Evolutionary conservation across 1,284 basidiomycete genomes (phyloP).

Genomic region (Tilletia setariae): DNA sequence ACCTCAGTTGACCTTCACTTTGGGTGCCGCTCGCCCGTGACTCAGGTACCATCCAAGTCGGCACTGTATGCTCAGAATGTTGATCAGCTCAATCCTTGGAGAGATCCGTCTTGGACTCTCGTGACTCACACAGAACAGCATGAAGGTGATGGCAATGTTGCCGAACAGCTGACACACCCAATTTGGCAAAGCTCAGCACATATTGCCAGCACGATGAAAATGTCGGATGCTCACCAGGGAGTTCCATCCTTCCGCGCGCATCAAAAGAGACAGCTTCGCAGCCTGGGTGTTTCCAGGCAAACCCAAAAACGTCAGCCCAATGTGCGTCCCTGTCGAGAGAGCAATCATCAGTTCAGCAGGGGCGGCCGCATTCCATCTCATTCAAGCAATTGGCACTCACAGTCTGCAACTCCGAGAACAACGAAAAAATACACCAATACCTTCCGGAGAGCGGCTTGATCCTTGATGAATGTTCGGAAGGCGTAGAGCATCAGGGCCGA

Average conservation of each 20-base stretch:
- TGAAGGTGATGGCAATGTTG: constrained; percentile 44
- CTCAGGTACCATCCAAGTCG: constrained; percentile 9
- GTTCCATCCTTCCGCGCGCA: constrained; percentile 32
- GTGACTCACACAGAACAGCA: constrained; percentile 37
- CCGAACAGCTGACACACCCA: constrained; percentile 32
- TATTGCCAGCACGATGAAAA: not conserved
- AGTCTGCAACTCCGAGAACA: constrained; percentile 41
- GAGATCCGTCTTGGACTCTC: not conserved
- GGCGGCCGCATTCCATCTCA: not conserved
- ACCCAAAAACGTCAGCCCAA: constrained; percentile 35
- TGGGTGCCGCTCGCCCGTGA: not conserved
- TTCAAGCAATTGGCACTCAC: constrained; percentile 30
- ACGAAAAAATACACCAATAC: constrained; percentile 33
- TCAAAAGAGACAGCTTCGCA: constrained; percentile 25
- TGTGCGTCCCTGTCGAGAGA: constrained; percentile 32
- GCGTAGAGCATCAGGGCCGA: constrained; percentile 35
- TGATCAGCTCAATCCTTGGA: not conserved
- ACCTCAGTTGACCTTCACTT: not conserved
- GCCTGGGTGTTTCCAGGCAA: constrained; percentile 23
- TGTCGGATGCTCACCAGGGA: constrained; percentile 24
- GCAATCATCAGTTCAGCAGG: not conserved
- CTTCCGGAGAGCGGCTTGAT: constrained; percentile 25
- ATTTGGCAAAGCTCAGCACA: not conserved
- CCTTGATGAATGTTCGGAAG: constrained; percentile 24
- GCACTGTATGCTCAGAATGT: not conserved